Evolutionary conservation across 1,139 yeast genomes (phyloP).

Genomic region (Spencermartinsiella ligniputridi): DNA sequence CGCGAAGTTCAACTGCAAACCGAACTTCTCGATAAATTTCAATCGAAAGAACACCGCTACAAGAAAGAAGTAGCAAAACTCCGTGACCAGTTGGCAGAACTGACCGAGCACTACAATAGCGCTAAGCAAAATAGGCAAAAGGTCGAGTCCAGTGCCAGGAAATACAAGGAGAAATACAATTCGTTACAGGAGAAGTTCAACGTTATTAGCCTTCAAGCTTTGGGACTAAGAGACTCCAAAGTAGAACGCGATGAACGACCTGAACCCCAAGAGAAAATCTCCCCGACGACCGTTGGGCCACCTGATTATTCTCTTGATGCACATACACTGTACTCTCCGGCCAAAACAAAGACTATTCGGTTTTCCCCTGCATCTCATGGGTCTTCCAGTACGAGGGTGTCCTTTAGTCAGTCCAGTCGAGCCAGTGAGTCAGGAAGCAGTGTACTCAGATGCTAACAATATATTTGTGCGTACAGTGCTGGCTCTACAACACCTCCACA

Average conservation of each 20-base stretch:
- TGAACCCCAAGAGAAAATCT: too few relatives aligned
- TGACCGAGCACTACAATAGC: not conserved
- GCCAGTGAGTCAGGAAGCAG: not conserved
- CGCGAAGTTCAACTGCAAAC: not conserved
- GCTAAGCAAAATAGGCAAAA: not conserved
- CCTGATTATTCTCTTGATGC: too few relatives aligned
- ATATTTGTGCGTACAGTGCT: too few relatives aligned
- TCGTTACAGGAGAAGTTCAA: not conserved
- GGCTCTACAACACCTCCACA: conserved; percentile 14
- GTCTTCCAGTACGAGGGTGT: not conserved
- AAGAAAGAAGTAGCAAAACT: not conserved
- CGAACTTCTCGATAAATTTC: not conserved
- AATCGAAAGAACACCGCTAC: not conserved
- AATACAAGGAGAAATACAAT: not conserved
- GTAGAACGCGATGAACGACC: too few relatives aligned
- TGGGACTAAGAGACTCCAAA: not conserved
- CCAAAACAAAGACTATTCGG: too few relatives aligned
- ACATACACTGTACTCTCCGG: too few relatives aligned
- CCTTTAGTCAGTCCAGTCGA: not conserved
- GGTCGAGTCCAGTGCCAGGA: not conserved
- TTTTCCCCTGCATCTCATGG: not conserved
- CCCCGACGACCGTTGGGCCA: too few relatives aligned
- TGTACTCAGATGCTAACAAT: too few relatives aligned
- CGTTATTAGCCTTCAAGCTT: not conserved
- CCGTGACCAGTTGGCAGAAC: not conserved